Conservation (phyloP, 177 flowering plant genomes). For the Vitis hybrid region DNA sequence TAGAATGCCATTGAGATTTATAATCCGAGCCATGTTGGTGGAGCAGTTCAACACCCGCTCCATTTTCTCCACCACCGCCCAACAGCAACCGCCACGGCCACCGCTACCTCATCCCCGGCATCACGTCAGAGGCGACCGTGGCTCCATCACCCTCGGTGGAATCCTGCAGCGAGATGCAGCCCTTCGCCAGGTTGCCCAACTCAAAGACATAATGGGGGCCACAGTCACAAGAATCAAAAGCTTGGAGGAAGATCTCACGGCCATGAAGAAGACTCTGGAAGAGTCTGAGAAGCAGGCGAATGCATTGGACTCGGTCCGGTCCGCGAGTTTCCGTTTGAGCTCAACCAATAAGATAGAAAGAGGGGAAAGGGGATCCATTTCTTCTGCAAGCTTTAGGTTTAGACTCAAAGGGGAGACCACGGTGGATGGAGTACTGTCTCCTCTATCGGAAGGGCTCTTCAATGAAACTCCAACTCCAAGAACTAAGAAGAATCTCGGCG, state of each 20-base stretch:
- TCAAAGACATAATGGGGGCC: conserved; percentile 55
- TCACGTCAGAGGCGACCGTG: background rate
- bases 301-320: conserved; percentile 22
- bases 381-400: conserved; percentile 28
- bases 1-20: conserved; percentile 66
- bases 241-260: conserved; percentile 57
- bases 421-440: background rate
- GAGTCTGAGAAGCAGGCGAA: conserved; percentile 23
- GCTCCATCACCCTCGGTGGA: conserved; percentile 52
- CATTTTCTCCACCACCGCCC: conserved; percentile 27
- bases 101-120: background rate
- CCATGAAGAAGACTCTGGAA: conserved; percentile 52
- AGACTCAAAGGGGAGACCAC: background rate
- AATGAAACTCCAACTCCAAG: conserved; percentile 1
- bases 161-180: conserved; percentile 73
- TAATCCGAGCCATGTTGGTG: conserved; percentile 77
- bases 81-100: conserved; percentile 5
- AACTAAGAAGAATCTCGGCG: conserved; percentile 29
- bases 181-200: conserved; percentile 47
- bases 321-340: conserved; percentile 57
- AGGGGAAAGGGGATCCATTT: conserved; percentile 45
- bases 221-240: conserved; percentile 53
- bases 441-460: conserved; percentile 11
- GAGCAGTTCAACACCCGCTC: conserved; percentile 82
- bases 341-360: conserved; percentile 30